Percentiles rank a stretch among this genome's conserved stretches.
Evolutionary conservation across 805 yeast genomes (phyloP).

Genomic region (Suhomyces tanzawaensis): DNA sequence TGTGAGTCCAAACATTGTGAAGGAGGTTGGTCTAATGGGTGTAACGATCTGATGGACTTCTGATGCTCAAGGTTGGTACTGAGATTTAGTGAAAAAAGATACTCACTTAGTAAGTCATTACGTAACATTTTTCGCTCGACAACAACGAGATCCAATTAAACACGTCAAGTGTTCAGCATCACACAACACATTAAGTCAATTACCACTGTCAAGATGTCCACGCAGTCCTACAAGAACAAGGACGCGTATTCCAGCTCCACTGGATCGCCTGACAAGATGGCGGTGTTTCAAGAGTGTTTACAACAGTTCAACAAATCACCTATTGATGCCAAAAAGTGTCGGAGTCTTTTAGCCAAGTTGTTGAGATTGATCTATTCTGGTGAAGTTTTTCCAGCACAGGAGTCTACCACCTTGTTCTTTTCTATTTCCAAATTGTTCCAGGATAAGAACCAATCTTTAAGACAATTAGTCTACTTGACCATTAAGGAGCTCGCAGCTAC

Average conservation of each 20-base stretch:
- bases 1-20: conserved; percentile 19
- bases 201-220: conserved; percentile 74
- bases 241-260: conserved; percentile 62
- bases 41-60: not conserved
- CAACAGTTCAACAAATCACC: conserved; percentile 91
- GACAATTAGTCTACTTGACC: conserved; percentile 92
- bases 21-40: not conserved
- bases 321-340: conserved; percentile 82
- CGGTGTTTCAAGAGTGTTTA: conserved; percentile 92
- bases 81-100: not conserved
- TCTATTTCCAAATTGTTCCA: conserved; percentile 93
- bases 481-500: conserved; percentile 84
- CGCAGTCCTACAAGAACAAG: conserved; percentile 76
- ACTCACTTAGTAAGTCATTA: conserved; percentile 4
- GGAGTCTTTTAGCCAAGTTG: conserved; percentile 76
- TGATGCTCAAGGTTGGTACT: not conserved
- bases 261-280: conserved; percentile 87
- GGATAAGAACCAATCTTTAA: conserved; percentile 79
- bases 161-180: conserved; percentile 12
- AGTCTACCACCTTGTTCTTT: conserved; percentile 90
- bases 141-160: conserved; percentile 10
- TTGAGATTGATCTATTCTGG: conserved; percentile 82
- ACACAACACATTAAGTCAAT: not conserved
- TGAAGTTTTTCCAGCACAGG: conserved; percentile 80
- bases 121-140: not conserved